Percentiles rank a stretch among this genome's conserved stretches.
These are phyloP conservation scores for Amaranthus cruentus DNA, from an alignment of 148 eudicot species.

Conservation along the genomic window DNA sequence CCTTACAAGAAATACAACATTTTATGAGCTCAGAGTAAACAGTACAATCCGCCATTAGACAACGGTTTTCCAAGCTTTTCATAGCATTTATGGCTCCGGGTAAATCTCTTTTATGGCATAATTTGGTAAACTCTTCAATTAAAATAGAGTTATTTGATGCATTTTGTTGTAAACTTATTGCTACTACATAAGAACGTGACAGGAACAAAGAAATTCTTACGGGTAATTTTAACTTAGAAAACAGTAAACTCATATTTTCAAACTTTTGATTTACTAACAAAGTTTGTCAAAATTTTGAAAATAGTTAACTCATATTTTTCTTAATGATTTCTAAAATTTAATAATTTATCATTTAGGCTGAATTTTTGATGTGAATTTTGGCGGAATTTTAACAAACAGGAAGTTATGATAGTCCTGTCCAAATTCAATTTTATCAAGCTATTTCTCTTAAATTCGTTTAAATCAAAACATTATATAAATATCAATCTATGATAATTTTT, in stretches of 20 bases:
- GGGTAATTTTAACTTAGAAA: conserved; percentile 9
- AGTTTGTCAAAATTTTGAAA: no score
- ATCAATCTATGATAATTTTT: no score
- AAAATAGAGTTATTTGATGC: conserved; percentile 15
- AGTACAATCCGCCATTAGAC: conserved; percentile 29
- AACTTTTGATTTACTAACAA: no score
- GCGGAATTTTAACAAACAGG: no score
- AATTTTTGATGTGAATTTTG: no score
- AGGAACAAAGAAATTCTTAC: conserved; percentile 1
- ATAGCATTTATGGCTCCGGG: conserved; percentile 35
- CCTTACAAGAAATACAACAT: conserved; percentile 27
- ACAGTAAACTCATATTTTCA: conserved; percentile 10
- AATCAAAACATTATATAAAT: no score
- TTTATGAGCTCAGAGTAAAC: conserved; percentile 41
- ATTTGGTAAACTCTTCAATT: conserved; percentile 27
- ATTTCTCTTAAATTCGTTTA: no score
- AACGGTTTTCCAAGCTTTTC: conserved; percentile 26
- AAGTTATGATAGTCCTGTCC: no score
- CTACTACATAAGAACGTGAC: conserved; percentile 11
- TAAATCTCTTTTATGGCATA: conserved; percentile 29
- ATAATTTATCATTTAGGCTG: no score
- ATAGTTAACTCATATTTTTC: no score
- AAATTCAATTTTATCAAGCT: no score
- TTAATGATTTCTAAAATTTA: no score
- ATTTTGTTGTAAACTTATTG: conserved; percentile 10